A percentile compares a stretch with the other conserved stretches of the same genome.
Evolutionary conservation across 257 asterid genomes (phyloP).

Genomic region (Salvia miltiorrhiza): DNA sequence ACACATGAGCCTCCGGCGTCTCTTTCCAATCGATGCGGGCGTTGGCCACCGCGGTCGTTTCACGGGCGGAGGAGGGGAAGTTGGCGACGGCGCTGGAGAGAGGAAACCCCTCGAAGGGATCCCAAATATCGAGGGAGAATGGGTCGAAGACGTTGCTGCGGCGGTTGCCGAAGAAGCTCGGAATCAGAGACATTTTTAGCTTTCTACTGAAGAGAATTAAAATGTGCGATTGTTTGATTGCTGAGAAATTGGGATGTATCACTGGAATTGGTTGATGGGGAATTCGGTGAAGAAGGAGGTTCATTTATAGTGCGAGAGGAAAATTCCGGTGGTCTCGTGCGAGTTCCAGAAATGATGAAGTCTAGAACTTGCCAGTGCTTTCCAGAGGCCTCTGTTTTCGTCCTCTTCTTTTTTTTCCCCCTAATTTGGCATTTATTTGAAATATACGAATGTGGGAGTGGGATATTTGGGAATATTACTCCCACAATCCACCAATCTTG

Average conservation of each 20-base stretch:
- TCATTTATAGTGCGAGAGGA: neutral
- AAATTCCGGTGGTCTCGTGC: neutral
- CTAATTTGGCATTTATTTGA: no score
- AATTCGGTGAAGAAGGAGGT: no score
- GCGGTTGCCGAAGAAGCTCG: no score
- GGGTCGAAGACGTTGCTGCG: no score
- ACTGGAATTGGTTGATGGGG: neutral
- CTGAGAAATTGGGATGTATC: neutral
- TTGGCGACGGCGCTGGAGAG: neutral
- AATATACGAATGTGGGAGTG: no score
- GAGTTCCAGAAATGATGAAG: no score
- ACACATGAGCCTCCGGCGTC: constrained; percentile 9
- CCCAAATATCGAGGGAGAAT: no score
- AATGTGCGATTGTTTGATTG: neutral
- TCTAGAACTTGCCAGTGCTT: neutral
- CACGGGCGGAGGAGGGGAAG: neutral
- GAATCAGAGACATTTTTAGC: no score
- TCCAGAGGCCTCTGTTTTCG: neutral
- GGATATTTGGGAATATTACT: no score
- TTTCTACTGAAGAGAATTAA: neutral
- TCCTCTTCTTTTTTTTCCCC: no score
- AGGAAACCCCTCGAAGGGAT: constrained; percentile 8
- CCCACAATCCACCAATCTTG: no score
- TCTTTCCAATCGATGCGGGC: neutral
- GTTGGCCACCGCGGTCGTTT: neutral